Percentiles rank a stretch among this genome's conserved stretches.
Conservation (phyloP, 2,329 filamentous ascomycete species). For the Zopfia rhizophila region DNA sequence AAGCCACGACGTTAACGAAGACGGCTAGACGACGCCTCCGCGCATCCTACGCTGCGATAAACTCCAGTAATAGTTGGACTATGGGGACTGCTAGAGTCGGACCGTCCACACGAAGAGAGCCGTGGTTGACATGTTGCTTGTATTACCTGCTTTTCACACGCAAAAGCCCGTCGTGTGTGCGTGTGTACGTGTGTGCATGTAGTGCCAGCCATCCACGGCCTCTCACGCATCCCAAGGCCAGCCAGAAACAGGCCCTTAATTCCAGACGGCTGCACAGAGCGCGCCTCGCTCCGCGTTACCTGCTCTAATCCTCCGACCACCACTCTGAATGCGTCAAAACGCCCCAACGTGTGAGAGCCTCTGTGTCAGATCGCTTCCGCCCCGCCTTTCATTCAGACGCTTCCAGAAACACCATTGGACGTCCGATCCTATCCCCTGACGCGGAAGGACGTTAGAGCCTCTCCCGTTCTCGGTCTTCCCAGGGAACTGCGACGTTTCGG, state of each 20-base stretch:
- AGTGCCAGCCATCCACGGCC: no score
- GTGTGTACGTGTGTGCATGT: no score
- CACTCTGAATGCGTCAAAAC: constrained; percentile 31
- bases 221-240: no score
- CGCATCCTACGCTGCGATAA: no score
- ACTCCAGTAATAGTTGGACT: no score
- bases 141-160: no score
- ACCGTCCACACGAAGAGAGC: no score
- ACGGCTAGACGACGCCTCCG: no score
- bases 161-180: no score
- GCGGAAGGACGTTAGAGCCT: constrained; percentile 5
- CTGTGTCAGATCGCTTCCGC: constrained; percentile 18
- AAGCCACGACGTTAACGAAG: constrained; percentile 26
- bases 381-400: constrained; percentile 1
- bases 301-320: constrained; percentile 15
- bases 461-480: constrained; percentile 13
- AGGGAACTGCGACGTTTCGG: constrained; percentile 23
- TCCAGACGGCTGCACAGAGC: constrained; percentile 30
- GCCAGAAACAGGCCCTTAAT: no score
- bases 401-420: constrained; percentile 2
- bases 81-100: no score
- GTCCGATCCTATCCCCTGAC: background rate
- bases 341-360: constrained; percentile 21
- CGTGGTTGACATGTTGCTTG: no score
- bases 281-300: constrained; percentile 13